These are phyloP conservation scores for Cyclotella baltica DNA, from an alignment of 108 stramenopile species.

Conservation along the genomic window DNA sequence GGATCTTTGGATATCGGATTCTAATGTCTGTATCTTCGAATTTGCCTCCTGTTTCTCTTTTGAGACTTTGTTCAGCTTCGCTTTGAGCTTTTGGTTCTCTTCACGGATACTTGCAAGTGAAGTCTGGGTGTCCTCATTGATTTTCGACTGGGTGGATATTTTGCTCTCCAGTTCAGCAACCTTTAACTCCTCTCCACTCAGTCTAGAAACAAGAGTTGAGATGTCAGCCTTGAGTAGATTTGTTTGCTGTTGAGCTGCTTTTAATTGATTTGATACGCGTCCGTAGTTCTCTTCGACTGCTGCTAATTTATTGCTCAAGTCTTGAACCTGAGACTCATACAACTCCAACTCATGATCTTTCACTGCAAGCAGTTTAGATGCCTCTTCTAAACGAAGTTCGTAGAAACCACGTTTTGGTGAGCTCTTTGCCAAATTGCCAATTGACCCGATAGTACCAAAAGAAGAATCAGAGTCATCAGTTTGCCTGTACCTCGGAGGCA, in stretches of 20 bases:
- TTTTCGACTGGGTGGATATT: conserved; percentile 22
- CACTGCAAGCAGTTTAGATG: conserved; percentile 17
- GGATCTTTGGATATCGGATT: conserved; percentile 16
- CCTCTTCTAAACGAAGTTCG: conserved; percentile 27
- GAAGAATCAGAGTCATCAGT: conserved; percentile 29
- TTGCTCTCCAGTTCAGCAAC: conserved; percentile 15
- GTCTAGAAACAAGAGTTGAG: conserved; percentile 26
- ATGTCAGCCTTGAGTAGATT: conserved; percentile 14
- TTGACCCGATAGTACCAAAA: conserved; percentile 20
- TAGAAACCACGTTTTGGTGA: conserved; percentile 18
- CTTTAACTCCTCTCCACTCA: conserved; percentile 32
- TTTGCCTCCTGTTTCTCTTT: conserved; percentile 27
- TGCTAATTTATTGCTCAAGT: neutral
- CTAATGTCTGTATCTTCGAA: conserved; percentile 20
- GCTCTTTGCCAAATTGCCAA: conserved; percentile 14
- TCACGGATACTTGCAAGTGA: conserved; percentile 11
- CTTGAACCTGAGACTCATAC: neutral
- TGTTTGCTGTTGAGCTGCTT: neutral
- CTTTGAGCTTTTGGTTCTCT: conserved; percentile 24
- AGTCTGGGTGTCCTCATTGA: conserved; percentile 12
- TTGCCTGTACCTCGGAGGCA: neutral
- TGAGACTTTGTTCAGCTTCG: conserved; percentile 2
- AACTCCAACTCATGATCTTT: conserved; percentile 21
- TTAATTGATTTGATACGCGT: neutral
- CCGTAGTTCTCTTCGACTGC: conserved; percentile 4